Percentiles rank a stretch among this genome's conserved stretches.
Evolutionary conservation across 495 filamentous ascomycete genomes (phyloP).

Genomic region (Delitschia confertaspora): DNA sequence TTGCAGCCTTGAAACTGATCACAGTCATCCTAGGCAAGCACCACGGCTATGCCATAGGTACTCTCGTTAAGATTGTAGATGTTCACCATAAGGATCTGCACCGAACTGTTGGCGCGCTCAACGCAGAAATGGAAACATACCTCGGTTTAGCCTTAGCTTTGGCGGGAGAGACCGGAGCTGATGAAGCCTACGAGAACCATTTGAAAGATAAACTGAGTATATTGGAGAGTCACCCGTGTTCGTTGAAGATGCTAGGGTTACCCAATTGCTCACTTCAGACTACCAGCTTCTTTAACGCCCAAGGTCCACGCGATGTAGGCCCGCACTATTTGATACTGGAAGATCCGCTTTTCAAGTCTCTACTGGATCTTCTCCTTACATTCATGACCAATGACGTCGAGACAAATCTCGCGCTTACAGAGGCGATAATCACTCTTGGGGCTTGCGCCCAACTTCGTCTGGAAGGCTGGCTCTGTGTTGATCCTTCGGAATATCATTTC

Average conservation of each 20-base stretch:
- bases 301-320: conserved; percentile 13
- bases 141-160: conserved; percentile 64
- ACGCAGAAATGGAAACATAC: conserved; percentile 67
- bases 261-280: conserved; percentile 38
- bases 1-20: conserved; percentile 76
- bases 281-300: conserved; percentile 43
- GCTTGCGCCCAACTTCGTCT: conserved; percentile 74
- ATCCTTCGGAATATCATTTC: conserved; percentile 52
- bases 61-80: conserved; percentile 57
- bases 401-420: conserved; percentile 77
- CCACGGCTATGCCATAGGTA: conserved; percentile 72
- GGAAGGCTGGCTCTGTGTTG: conserved; percentile 81
- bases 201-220: conserved; percentile 67
- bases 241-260: conserved; percentile 36
- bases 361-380: conserved; percentile 59
- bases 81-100: conserved; percentile 41
- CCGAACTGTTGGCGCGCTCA: conserved; percentile 69
- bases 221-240: conserved; percentile 76
- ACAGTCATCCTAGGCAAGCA: conserved; percentile 78
- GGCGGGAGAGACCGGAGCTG: conserved; percentile 58
- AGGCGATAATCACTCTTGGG: conserved; percentile 69
- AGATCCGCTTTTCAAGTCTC: conserved; percentile 65
- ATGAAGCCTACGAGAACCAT: conserved; percentile 74
- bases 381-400: conserved; percentile 89
- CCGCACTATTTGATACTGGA: conserved; percentile 19